A percentile compares a stretch with the other conserved stretches of the same genome.
These are phyloP conservation scores for Lactuca saligna DNA, from an alignment of 129 eudicot genomes.

Conservation along the genomic window DNA sequence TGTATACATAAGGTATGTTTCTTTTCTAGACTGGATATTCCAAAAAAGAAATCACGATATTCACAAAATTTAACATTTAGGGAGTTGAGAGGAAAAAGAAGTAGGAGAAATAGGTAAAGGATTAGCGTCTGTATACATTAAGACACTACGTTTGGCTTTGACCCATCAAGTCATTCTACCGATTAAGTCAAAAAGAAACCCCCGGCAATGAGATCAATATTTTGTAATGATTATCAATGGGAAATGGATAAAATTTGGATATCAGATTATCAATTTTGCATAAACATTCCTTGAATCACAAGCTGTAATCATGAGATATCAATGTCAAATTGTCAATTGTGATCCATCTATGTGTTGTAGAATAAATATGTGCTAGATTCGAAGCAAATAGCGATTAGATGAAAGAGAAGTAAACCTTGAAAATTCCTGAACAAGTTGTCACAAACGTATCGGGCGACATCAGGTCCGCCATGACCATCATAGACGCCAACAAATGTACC, in stretches of 20 bases:
- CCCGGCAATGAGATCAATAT: conserved; percentile 7
- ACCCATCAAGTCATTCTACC: background rate
- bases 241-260: background rate
- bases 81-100: too few species aligned
- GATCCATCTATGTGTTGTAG: background rate
- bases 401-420: conserved; percentile 43
- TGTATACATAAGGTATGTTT: background rate
- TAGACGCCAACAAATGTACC: conserved; percentile 76
- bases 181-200: background rate
- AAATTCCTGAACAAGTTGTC: conserved; percentile 56
- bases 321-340: background rate
- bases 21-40: too few species aligned
- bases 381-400: background rate
- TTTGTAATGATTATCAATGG: conserved; percentile 6
- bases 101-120: background rate
- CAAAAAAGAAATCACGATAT: too few species aligned
- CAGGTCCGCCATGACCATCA: conserved; percentile 79
- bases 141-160: background rate
- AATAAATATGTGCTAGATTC: background rate
- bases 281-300: conserved; percentile 6
- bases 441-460: conserved; percentile 56
- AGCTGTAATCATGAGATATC: background rate
- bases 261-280: background rate
- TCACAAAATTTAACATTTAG: too few species aligned
- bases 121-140: background rate